Base-by-base conservation (phyloP, 2,329 filamentous ascomycete species). In the Rhinocladiella similis region DNA sequence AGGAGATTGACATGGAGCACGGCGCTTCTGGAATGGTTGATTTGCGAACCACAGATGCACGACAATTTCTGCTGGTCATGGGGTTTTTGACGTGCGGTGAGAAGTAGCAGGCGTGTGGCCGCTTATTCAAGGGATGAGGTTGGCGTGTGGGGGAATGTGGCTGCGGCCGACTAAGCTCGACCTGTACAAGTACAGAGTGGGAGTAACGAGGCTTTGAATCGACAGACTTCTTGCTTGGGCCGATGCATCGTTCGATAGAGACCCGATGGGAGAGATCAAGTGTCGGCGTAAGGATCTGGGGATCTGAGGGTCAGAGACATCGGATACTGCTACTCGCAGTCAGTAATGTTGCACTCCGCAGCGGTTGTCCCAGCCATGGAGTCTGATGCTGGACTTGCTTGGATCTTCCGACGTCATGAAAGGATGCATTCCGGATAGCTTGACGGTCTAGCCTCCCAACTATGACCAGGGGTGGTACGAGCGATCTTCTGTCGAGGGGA, bases 351-450 rank as follows among this genome's bases (percentile, higher is more conserved):
- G 6, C 3, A 12, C 29, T 12, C 29, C 6, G 10, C 10, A 7
- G 29, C 10, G 6, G 10, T n/a, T 33, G 29, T 41, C 6, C 16
- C 38, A 41, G 12, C n/a, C 14, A 41, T n/a, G 14, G 22, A 51
- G 14, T 18, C 10, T 18, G 33, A n/a, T 45, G 20, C 36, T 33
- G 27, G 25, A 38, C 18, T 25, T 27, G 3, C 22, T 27, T 25
- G 22, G 29, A 3, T 46, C 19, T 22, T 27, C 14, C 46, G 47
- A 59, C 57, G 57, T 59, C 57, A 59, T 59, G 39, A 53, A 59
- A 49, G 33, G 38, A 53, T 45, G 43, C 49, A 45, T 53, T 52
- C 42, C 35, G 49, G 47, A 53, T 55, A 53, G 49, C 47, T 48
- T 12, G 10, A 9, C 9, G 6, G 16, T 12, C 29, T 38, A 53